phyloP scores from a whole-genome alignment of 352 stramenopile genomes.

The Phytophthora macrochlamydospora region DNA sequence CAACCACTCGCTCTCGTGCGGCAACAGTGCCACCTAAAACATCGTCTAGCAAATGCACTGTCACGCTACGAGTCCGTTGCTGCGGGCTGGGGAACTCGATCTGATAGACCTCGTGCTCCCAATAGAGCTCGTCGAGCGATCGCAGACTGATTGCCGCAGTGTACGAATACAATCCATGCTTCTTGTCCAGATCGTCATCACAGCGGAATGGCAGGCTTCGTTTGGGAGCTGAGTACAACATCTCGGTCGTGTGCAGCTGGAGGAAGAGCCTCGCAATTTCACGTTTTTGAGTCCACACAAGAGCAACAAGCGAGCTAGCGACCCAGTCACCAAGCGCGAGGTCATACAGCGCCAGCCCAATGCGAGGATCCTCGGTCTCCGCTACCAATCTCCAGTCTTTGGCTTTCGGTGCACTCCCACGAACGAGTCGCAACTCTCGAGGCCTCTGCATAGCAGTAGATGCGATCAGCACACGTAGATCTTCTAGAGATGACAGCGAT shows the following conservation, averaged over 20 bases:
- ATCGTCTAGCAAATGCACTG: conserved; percentile 41
- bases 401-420: conserved; percentile 21
- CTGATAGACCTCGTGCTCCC: conserved; percentile 59
- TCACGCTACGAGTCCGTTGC: conserved; percentile 7
- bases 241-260: conserved; percentile 52
- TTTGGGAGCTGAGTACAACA: conserved; percentile 47
- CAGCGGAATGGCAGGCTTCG: conserved; percentile 38
- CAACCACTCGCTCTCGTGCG: conserved; percentile 48
- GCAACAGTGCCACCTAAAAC: conserved; percentile 25
- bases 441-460: conserved; percentile 15
- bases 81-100: conserved; percentile 33
- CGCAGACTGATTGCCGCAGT: conserved; percentile 53
- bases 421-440: conserved; percentile 6
- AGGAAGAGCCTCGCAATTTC: conserved; percentile 55
- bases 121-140: conserved; percentile 45
- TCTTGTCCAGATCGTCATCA: conserved; percentile 43
- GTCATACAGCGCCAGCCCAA: conserved; percentile 62
- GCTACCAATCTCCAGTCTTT: conserved; percentile 44
- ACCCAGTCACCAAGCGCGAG: conserved; percentile 42
- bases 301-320: conserved; percentile 49
- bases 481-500: conserved; percentile 33
- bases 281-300: conserved; percentile 51
- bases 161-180: conserved; percentile 53
- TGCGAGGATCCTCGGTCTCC: conserved; percentile 37
- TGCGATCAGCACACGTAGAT: conserved; percentile 25